Evolutionary conservation across 73 alveolate species (phyloP).

Genomic region (Uronychia binucleata): DNA sequence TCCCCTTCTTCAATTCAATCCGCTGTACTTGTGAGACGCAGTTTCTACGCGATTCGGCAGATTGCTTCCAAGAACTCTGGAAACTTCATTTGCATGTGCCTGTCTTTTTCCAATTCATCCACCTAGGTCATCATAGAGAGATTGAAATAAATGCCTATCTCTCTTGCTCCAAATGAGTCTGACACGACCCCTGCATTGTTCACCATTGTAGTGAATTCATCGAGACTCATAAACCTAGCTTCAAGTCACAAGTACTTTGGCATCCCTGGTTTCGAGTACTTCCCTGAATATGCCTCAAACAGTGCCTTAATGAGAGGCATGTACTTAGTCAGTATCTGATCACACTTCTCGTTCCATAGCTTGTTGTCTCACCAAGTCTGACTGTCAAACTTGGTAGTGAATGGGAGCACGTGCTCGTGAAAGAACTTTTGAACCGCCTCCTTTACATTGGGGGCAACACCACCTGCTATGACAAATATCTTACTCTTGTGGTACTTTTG

Average conservation of each 20-base stretch:
- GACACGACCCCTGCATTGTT: slow-evolving; percentile 65
- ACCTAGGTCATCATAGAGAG: slow-evolving; percentile 80
- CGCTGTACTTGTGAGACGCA: not conserved
- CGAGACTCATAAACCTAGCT: slow-evolving; percentile 57
- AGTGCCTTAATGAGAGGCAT: slow-evolving; percentile 43
- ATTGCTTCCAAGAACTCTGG: slow-evolving; percentile 81
- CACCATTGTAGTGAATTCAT: slow-evolving; percentile 66
- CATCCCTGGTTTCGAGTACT: slow-evolving; percentile 44
- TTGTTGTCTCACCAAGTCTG: slow-evolving; percentile 1
- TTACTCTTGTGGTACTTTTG: slow-evolving; percentile 55
- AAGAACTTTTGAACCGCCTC: slow-evolving; percentile 54
- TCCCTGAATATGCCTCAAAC: slow-evolving; percentile 46
- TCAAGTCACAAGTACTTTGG: not conserved
- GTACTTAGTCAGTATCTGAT: slow-evolving; percentile 5
- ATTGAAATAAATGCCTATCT: slow-evolving; percentile 64
- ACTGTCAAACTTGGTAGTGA: slow-evolving; percentile 17
- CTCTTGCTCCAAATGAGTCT: slow-evolving; percentile 73
- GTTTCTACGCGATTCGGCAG: slow-evolving; percentile 74
- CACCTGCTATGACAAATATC: slow-evolving; percentile 10
- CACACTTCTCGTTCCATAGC: slow-evolving; percentile 13
- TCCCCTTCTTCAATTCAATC: not conserved
- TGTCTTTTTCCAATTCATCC: slow-evolving; percentile 69
- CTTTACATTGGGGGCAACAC: slow-evolving; percentile 36
- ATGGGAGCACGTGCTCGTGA: slow-evolving; percentile 36
- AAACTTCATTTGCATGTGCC: slow-evolving; percentile 71